A percentile compares a stretch with the other conserved stretches of the same genome.
Conservation (phyloP, 148 eudicot genomes). For the Amaranthus cruentus region DNA sequence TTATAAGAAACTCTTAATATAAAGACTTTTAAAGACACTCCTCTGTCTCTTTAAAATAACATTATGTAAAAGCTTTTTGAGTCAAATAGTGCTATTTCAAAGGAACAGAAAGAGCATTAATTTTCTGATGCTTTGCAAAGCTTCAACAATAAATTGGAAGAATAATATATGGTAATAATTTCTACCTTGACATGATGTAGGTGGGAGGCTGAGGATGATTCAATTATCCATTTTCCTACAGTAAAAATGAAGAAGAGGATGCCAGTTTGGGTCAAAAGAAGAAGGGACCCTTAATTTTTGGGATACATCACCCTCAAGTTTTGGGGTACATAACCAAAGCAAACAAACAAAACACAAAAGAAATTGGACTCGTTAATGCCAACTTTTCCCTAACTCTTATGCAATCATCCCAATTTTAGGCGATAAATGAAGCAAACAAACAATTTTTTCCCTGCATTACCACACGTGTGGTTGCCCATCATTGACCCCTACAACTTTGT, state of each 20-base stretch:
- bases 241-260: constrained; percentile 80
- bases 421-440: background rate
- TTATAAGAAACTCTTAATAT: too few species aligned
- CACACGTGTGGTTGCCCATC: constrained; percentile 29
- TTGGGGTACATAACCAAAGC: constrained; percentile 2
- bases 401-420: constrained; percentile 10
- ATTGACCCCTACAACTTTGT: constrained; percentile 10
- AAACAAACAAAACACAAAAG: background rate
- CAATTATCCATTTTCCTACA: constrained; percentile 77
- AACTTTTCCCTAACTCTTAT: constrained; percentile 14
- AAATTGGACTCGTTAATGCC: constrained; percentile 2
- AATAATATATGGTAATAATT: background rate
- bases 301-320: background rate
- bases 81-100: too few species aligned
- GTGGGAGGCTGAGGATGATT: constrained; percentile 82
- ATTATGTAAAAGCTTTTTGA: too few species aligned
- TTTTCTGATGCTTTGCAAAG: too few species aligned
- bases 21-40: too few species aligned
- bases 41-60: too few species aligned
- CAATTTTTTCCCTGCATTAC: constrained; percentile 12
- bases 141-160: background rate
- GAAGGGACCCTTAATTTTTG: constrained; percentile 21
- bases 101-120: too few species aligned
- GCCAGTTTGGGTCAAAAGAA: constrained; percentile 77
- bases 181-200: constrained; percentile 26